Conservation (phyloP, 805 yeast genomes). For the Candida golubevii region DNA sequence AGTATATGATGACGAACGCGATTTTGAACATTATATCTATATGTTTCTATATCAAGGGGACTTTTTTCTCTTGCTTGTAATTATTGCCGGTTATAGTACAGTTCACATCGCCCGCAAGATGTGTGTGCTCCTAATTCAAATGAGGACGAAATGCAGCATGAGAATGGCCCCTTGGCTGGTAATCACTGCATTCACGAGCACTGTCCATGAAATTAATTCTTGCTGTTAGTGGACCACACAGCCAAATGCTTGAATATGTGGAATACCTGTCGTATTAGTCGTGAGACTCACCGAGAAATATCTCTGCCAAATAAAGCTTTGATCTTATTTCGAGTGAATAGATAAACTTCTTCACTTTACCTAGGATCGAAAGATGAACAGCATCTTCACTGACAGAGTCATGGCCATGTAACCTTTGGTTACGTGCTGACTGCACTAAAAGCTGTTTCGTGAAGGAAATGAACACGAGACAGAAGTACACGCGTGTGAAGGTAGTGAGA, state of each 20-base stretch:
- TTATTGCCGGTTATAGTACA: no score
- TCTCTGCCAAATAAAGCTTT: slow-evolving; percentile 24
- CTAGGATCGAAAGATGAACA: slow-evolving; percentile 19
- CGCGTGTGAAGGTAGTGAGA: slow-evolving; percentile 43
- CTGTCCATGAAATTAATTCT: no score
- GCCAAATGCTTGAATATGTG: neutral
- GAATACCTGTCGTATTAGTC: neutral
- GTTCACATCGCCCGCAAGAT: no score
- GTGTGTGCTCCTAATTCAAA: no score
- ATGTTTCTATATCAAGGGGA: no score
- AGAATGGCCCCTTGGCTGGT: no score
- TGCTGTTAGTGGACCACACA: no score
- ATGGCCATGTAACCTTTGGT: slow-evolving; percentile 20
- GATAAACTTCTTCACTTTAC: slow-evolving; percentile 19
- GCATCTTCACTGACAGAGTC: slow-evolving; percentile 26
- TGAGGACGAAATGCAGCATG: no score
- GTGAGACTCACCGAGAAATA: slow-evolving; percentile 12
- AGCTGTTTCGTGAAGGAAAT: slow-evolving; percentile 58
- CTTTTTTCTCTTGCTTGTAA: no score
- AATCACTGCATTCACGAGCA: no score
- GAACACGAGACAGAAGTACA: slow-evolving; percentile 58
- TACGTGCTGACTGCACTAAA: slow-evolving; percentile 34
- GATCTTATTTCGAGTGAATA: slow-evolving; percentile 31
- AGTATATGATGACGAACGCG: no score
- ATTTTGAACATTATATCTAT: no score